Conservation (phyloP, 495 filamentous ascomycete genomes). For the Hyaloscypha hepaticicola region DNA sequence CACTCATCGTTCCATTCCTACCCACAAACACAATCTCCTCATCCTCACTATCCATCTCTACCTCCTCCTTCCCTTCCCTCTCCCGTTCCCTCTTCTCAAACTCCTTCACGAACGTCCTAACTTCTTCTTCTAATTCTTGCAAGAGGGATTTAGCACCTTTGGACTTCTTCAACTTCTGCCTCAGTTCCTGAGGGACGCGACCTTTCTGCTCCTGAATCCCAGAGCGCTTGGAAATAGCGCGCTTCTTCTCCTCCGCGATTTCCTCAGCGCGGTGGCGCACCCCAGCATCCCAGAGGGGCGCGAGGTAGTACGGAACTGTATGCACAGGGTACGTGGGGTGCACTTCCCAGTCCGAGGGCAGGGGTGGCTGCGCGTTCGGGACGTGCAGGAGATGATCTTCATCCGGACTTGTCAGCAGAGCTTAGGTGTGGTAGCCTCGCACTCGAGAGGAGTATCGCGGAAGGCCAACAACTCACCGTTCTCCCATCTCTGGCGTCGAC, state of each 20-base stretch:
- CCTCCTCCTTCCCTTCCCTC: conserved; percentile 47
- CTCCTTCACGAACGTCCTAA: conserved; percentile 58
- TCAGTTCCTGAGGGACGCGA: conserved; percentile 59
- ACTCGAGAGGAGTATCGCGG: conserved; percentile 12
- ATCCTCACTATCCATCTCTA: conserved; percentile 62
- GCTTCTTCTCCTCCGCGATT: conserved; percentile 37
- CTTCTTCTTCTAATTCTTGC: conserved; percentile 62
- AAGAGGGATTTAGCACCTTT: conserved; percentile 67
- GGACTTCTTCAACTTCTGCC: conserved; percentile 65
- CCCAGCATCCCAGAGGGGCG: conserved; percentile 79
- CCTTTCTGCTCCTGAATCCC: conserved; percentile 43
- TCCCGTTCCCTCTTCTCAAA: conserved; percentile 40
- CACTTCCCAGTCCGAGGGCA: conserved; percentile 76
- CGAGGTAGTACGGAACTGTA: conserved; percentile 84
- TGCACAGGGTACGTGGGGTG: conserved; percentile 75
- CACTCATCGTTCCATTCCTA: conserved; percentile 70
- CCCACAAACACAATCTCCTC: conserved; percentile 95
- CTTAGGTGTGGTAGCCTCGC: conserved; percentile 1
- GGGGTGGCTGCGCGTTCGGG: conserved; percentile 79
- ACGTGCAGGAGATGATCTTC: conserved; percentile 83
- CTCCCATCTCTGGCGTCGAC: conserved; percentile 88
- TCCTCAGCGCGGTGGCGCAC: conserved; percentile 50
- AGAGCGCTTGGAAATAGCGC: conserved; percentile 38
- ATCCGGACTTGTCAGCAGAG: neutral
- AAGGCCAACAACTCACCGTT: conserved; percentile 63